Conservation (phyloP, 345 rosid genomes). For the Camelina sativa region DNA sequence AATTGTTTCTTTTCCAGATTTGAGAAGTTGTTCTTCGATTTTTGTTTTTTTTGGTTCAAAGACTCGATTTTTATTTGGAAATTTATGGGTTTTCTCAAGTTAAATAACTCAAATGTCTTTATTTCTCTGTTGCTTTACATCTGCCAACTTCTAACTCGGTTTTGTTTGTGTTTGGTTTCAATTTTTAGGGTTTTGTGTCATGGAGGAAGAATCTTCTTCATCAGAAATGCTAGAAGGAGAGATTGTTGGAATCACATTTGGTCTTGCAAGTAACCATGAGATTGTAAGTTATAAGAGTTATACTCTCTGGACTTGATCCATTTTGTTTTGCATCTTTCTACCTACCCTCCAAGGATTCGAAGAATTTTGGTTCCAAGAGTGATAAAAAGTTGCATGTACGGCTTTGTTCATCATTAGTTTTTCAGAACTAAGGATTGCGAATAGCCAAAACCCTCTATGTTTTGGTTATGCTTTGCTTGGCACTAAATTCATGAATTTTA, state of each 20-base stretch:
- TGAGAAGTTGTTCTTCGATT: constrained; percentile 9
- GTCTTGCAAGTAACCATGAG: constrained; percentile 68
- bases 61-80: constrained; percentile 14
- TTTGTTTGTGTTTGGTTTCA: constrained; percentile 6
- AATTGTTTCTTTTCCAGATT: constrained; percentile 19
- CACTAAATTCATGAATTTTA: background rate
- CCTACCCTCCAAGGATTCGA: background rate
- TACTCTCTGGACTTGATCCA: constrained; percentile 6
- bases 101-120: constrained; percentile 12
- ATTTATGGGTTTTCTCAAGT: constrained; percentile 19
- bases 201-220: constrained; percentile 58
- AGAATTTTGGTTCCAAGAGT: background rate
- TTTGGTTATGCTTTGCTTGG: background rate
- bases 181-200: constrained; percentile 31
- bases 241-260: constrained; percentile 69
- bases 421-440: background rate
- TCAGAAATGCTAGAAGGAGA: constrained; percentile 61
- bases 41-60: constrained; percentile 5
- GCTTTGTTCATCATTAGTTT: constrained; percentile 12
- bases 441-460: background rate
- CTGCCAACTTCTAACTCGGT: constrained; percentile 9
- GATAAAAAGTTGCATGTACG: constrained; percentile 14
- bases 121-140: background rate
- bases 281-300: constrained; percentile 62
- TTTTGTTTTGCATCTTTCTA: constrained; percentile 9